Evolutionary conservation across 2,329 filamentous ascomycete species (phyloP).

Genomic region (Fusarium illudens): DNA sequence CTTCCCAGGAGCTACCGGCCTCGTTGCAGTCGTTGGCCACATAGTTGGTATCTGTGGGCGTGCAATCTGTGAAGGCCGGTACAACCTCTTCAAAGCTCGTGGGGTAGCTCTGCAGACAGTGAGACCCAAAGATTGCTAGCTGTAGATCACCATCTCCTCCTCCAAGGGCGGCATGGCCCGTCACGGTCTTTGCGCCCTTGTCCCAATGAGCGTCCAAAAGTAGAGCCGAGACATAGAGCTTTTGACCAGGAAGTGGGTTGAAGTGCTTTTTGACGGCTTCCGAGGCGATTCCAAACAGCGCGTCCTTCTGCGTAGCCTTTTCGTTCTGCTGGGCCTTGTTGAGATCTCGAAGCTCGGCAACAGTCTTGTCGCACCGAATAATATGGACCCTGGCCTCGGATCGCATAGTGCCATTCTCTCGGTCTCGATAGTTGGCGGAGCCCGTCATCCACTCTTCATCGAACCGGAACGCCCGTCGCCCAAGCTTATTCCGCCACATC

Average conservation of each 20-base stretch:
- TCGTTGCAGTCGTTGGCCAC: constrained; percentile 89
- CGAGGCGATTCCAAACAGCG: constrained; percentile 78
- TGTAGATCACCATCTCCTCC: constrained; percentile 76
- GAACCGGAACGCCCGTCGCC: constrained; percentile 85
- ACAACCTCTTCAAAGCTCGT: constrained; percentile 88
- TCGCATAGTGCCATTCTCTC: constrained; percentile 75
- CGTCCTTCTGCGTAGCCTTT: constrained; percentile 73
- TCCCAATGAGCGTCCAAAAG: constrained; percentile 93
- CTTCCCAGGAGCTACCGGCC: constrained; percentile 91
- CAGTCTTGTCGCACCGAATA: constrained; percentile 82
- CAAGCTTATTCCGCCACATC: constrained; percentile 90
- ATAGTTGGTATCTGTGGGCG: constrained; percentile 80
- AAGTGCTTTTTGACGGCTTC: constrained; percentile 84
- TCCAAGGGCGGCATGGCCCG: constrained; percentile 85
- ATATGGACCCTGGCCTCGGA: constrained; percentile 92
- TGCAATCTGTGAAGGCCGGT: constrained; percentile 89
- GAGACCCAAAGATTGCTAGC: constrained; percentile 90
- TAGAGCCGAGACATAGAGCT: constrained; percentile 86
- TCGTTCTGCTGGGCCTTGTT: constrained; percentile 81
- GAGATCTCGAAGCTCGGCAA: constrained; percentile 82
- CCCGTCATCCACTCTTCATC: constrained; percentile 96
- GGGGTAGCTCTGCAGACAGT: constrained; percentile 91
- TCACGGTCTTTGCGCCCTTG: constrained; percentile 71
- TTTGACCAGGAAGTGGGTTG: constrained; percentile 76
- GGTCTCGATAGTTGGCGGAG: constrained; percentile 79